These are phyloP conservation scores for Lippia alba DNA, from an alignment of 305 asterid species.

Conservation along the genomic window DNA sequence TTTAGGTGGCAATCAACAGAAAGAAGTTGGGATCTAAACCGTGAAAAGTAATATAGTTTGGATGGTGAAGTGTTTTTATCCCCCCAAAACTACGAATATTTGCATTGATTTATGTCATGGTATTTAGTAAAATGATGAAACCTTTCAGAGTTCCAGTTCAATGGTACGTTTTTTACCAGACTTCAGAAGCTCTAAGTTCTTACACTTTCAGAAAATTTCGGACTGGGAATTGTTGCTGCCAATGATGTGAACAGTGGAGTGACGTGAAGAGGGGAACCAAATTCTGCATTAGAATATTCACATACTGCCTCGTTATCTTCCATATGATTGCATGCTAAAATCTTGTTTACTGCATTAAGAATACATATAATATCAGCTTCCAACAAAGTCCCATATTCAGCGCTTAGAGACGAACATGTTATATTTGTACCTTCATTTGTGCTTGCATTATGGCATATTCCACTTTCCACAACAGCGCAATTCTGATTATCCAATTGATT, in stretches of 20 bases:
- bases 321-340: slow-evolving; percentile 46
- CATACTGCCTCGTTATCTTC: slow-evolving; percentile 44
- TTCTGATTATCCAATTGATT: slow-evolving; percentile 49
- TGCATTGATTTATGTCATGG: neutral
- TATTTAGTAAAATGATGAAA: neutral
- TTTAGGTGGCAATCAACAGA: no score
- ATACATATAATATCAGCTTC: slow-evolving; percentile 32
- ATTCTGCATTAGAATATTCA: slow-evolving; percentile 58
- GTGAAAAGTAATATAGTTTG: no score
- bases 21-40: no score
- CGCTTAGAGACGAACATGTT: slow-evolving; percentile 14
- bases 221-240: slow-evolving; percentile 96
- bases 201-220: slow-evolving; percentile 98
- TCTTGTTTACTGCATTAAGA: slow-evolving; percentile 45
- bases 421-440: slow-evolving; percentile 54
- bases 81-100: neutral
- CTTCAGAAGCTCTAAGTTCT: slow-evolving; percentile 45
- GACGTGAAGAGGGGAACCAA: slow-evolving; percentile 82
- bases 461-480: slow-evolving; percentile 51
- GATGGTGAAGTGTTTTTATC: no score
- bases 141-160: neutral
- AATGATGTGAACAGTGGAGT: slow-evolving; percentile 90
- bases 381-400: slow-evolving; percentile 19
- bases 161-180: neutral
- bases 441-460: slow-evolving; percentile 46